Evolutionary conservation across 2,329 filamentous ascomycete species (phyloP).

Genomic region (Bipolaris cookei): DNA sequence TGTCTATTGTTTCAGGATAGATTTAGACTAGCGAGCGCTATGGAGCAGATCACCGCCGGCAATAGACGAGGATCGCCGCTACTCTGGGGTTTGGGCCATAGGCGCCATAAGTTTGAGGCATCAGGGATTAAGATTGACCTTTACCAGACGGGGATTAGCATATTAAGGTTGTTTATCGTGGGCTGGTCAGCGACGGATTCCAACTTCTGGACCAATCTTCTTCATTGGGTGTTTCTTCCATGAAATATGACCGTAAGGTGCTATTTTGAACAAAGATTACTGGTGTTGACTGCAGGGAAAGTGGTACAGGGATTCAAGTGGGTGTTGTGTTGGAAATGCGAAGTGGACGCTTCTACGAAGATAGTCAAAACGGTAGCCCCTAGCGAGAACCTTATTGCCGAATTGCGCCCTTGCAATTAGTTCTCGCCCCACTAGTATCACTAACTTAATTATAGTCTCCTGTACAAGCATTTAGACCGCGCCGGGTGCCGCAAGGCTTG

Average conservation of each 20-base stretch:
- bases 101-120: slow-evolving; percentile 18
- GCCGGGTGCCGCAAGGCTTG: background rate
- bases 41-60: slow-evolving; percentile 8
- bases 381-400: slow-evolving; percentile 14
- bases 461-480: background rate
- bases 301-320: slow-evolving; percentile 7
- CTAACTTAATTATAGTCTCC: background rate
- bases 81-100: slow-evolving; percentile 11
- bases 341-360: slow-evolving; percentile 7
- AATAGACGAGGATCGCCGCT: slow-evolving; percentile 23
- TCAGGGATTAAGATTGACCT: background rate
- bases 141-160: slow-evolving; percentile 1
- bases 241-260: no score
- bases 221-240: background rate
- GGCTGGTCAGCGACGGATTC: background rate
- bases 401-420: slow-evolving; percentile 14
- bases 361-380: slow-evolving; percentile 2
- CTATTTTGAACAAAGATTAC: no score
- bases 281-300: background rate
- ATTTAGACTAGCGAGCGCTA: slow-evolving; percentile 14
- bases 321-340: slow-evolving; percentile 14
- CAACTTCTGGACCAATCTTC: background rate
- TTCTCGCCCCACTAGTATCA: slow-evolving; percentile 2
- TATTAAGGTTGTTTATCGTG: background rate
- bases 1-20: slow-evolving; percentile 24